phyloP scores from a whole-genome alignment of 129 eudicot genomes.

The Flaveria bidentis region DNA sequence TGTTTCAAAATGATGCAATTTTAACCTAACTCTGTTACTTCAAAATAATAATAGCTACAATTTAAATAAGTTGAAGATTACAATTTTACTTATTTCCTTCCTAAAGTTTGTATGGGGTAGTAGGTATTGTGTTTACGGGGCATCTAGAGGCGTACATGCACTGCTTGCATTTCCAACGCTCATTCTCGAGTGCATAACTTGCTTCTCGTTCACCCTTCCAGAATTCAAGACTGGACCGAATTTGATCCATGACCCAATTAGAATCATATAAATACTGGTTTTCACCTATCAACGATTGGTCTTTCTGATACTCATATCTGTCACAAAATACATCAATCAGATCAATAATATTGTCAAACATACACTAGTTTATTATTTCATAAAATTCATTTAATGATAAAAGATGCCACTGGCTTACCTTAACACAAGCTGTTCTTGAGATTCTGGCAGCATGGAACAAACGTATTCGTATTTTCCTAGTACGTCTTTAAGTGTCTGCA shows the following conservation, averaged over 20 bases:
- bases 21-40: too few species aligned
- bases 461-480: conserved; percentile 46
- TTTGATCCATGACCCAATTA: conserved; percentile 53
- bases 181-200: conserved; percentile 51
- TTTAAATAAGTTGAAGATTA: neutral
- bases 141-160: conserved; percentile 58
- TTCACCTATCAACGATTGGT: conserved; percentile 69
- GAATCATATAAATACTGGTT: conserved; percentile 50
- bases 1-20: too few species aligned
- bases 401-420: conserved; percentile 41
- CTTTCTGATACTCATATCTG: conserved; percentile 81
- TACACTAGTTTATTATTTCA: too few species aligned
- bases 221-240: conserved; percentile 62
- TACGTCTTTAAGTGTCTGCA: conserved; percentile 74
- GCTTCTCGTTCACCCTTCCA: conserved; percentile 83
- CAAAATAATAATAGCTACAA: neutral
- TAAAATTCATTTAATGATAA: neutral
- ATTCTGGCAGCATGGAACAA: conserved; percentile 57
- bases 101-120: neutral
- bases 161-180: conserved; percentile 72
- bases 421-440: conserved; percentile 69
- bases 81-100: neutral
- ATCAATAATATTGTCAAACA: neutral
- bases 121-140: conserved; percentile 33
- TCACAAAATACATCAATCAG: neutral